These are phyloP conservation scores for Haplosporangium sp. DNA, from an alignment of 371 early-diverging fungal species.

Conservation along the genomic window DNA sequence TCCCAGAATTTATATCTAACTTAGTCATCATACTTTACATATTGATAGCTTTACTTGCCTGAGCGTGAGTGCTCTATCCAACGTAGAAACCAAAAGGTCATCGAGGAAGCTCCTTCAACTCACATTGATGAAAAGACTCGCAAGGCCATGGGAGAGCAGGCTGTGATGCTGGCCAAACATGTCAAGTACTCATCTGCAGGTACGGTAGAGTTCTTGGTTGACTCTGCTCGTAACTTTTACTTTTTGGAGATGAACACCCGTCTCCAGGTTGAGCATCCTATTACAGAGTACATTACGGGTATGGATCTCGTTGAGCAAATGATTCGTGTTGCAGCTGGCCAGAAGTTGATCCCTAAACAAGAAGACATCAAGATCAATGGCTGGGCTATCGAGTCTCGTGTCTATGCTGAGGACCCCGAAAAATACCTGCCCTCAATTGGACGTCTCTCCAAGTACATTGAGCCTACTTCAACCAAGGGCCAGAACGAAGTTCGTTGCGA, in stretches of 20 bases:
- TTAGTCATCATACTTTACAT: not conserved
- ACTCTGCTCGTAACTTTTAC: conserved; percentile 80
- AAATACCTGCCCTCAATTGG: conserved; percentile 95
- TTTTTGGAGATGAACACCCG: conserved; percentile 93
- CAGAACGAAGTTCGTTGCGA: conserved; percentile 81
- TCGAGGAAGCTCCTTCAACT: conserved; percentile 86
- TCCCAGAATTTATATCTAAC: not conserved
- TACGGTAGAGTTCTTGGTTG: conserved; percentile 91
- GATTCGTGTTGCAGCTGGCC: conserved; percentile 83
- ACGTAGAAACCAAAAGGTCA: conserved; percentile 89
- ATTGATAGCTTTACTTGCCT: conserved; percentile 78
- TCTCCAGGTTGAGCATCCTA: conserved; percentile 97
- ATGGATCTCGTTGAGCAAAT: conserved; percentile 94
- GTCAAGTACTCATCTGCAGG: conserved; percentile 88
- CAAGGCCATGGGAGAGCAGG: conserved; percentile 86
- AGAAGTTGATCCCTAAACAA: conserved; percentile 67
- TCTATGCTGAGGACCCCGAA: conserved; percentile 93
- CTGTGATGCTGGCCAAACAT: conserved; percentile 82
- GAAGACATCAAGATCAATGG: conserved; percentile 75
- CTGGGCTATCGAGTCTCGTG: conserved; percentile 89
- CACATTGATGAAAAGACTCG: conserved; percentile 72
- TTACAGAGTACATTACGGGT: conserved; percentile 95
- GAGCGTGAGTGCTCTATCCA: conserved; percentile 95
- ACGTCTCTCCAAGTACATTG: conserved; percentile 80
- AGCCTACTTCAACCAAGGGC: conserved; percentile 64